Evolutionary conservation across 768 basidiomycete genomes (phyloP).

Genomic region (Saitozyma podzolica): DNA sequence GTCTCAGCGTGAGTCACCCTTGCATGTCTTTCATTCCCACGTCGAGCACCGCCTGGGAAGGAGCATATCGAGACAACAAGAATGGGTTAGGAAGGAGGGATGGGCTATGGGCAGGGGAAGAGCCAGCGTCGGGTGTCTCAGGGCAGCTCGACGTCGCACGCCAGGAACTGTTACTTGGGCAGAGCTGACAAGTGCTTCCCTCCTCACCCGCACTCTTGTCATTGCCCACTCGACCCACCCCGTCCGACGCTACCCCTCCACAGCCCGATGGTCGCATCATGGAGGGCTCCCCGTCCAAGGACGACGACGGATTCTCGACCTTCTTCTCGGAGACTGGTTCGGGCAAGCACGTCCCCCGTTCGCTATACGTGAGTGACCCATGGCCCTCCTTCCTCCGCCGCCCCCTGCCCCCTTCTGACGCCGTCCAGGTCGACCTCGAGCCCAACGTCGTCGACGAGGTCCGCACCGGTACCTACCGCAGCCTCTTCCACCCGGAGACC

Average conservation of each 20-base stretch:
- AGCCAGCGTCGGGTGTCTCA: too few species aligned
- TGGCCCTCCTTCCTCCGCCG: not conserved
- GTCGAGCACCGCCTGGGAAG: too few species aligned
- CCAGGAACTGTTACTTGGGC: too few species aligned
- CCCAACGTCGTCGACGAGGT: conserved; percentile 98
- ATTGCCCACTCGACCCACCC: not conserved
- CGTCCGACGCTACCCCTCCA: not conserved
- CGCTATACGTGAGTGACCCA: conserved; percentile 70
- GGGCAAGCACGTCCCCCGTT: conserved; percentile 96
- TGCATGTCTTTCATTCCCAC: too few species aligned
- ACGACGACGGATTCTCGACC: conserved; percentile 92
- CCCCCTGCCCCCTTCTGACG: not conserved
- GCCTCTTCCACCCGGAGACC: conserved; percentile 97
- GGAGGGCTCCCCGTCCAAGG: conserved; percentile 70
- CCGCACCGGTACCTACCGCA: conserved; percentile 89
- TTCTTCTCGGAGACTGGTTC: conserved; percentile 99
- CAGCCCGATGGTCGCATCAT: conserved; percentile 92
- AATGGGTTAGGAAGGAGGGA: too few species aligned
- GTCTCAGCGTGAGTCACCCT: conserved; percentile 75
- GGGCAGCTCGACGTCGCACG: not conserved
- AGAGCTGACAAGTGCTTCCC: too few species aligned
- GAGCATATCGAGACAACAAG: too few species aligned
- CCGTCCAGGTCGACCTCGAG: conserved; percentile 59
- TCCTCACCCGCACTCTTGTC: too few species aligned
- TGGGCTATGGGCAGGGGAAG: too few species aligned